Evolutionary conservation across 768 basidiomycete species (phyloP), one percentile per base, ranked within the genome.

Genomic region (Crucibulum laeve): DNA sequence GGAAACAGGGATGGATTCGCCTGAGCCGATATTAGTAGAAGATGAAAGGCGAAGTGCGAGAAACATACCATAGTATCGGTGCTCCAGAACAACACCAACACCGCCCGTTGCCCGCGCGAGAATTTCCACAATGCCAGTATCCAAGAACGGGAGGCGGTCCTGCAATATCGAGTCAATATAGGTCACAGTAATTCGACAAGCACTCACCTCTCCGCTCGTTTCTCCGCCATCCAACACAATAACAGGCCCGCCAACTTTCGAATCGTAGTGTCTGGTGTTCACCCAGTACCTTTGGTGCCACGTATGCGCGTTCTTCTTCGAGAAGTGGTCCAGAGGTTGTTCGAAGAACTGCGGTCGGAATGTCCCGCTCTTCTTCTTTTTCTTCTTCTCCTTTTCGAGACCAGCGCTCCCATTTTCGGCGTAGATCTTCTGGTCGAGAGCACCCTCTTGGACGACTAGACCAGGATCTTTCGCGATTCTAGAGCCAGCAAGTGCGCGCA

Each of bases 241-340:
- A 17, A 97, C 90, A 0, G 94, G 95, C 2, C 82, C 87, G 34
- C 82, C 80, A 2, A 73, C 63, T 4, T 82, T 74, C 0, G 81
- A 71, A 43, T 77, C 69, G 61, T 94, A 97, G 60, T 90, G 82
- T 25, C 87, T 76, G 15, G 79, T 78, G 56, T 84, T 93, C 26
- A 94, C 72, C 95, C 95, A 99, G 63, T 91, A 99, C 15, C 95
- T 77, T 57, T 98, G 93, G 40, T 74, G 65, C 65, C 90, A 97
- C 0, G 82, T 88, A 33, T 78, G 74, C 33, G 68, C 65, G 7
- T 68, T 64, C 10, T 68, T 58, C 25, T 69, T 69, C 49, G 73
- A 67, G 52, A 87, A 85, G 58, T 97, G 93, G 57, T 94, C 91
- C 48, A 95, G 65, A 2, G 88, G 91, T 56, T 97, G 93, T 43